Conservation (phyloP, 345 rosid species). For the Pistacia integerrima region DNA sequence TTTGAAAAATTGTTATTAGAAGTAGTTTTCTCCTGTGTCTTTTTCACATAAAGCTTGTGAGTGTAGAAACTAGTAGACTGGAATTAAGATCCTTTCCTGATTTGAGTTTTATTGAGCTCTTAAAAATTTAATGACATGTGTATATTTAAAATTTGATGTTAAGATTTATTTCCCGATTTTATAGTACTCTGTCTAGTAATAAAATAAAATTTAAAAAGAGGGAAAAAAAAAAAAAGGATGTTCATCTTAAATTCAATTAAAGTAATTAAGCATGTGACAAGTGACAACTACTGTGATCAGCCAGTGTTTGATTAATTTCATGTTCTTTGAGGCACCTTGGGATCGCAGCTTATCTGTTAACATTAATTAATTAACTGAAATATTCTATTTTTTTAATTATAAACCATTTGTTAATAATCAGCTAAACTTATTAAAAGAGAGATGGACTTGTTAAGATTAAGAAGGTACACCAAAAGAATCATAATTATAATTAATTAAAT, state of each 20-base stretch:
- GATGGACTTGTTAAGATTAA: background rate
- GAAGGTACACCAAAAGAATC: conserved; percentile 5
- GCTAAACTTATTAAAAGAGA: background rate
- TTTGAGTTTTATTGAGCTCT: background rate
- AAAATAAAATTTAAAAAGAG: too few relatives aligned
- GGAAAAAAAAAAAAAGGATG: too few relatives aligned
- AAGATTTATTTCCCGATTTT: too few relatives aligned
- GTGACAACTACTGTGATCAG: background rate
- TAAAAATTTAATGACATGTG: too few relatives aligned
- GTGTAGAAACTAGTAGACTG: background rate
- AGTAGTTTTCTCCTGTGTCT: background rate
- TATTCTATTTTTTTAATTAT: background rate
- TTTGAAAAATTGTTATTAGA: background rate
- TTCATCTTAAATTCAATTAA: too few relatives aligned
- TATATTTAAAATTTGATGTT: too few relatives aligned
- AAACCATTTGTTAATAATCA: background rate
- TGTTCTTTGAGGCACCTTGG: conserved; percentile 4
- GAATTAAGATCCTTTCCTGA: too few relatives aligned
- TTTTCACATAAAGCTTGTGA: conserved; percentile 16
- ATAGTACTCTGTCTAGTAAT: too few relatives aligned
- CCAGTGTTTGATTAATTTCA: background rate
- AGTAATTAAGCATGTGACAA: background rate
- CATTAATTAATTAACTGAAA: conserved; percentile 3
- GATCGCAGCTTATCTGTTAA: conserved; percentile 9
- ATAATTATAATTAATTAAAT: background rate